Evolutionary conservation across 345 rosid species (phyloP), one percentile per base, ranked within the genome.

Genomic region (Limnanthes douglasii): DNA sequence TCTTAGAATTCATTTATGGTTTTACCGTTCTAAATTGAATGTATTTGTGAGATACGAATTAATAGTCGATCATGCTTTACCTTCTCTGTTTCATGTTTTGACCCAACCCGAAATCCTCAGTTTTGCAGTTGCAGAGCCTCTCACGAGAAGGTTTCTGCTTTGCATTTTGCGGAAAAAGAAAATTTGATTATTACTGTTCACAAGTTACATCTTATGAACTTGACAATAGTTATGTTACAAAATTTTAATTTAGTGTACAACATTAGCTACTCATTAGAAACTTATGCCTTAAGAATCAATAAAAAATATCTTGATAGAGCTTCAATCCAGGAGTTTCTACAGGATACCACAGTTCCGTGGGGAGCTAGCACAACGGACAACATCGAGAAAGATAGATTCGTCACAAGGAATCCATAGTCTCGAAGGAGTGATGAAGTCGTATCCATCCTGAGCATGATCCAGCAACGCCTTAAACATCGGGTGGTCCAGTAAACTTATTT

Each of bases 351-450:
- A 62, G 37, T 41, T 51, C 34, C 45, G 68, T 0, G 66, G 66
- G 15, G 69, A 64, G 56, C 60, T 32, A 11, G 74, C 73, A 13
- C 83, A 72, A 8, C 76, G 70, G 15, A 83, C 61, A n/a, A 76
- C 76, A 23, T 76, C 71, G 11, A 76, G 71, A 38, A 88, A 88
- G 4, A 68, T 63, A 55, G 34, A 56, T 60, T 69, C 95, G 11
- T 83, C 68, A 25, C 95, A 88, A 18, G 93, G 95, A 37, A 79
- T 76, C 64, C 83, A 62, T 32, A 79, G 86, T 58, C 57, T 83
- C 33, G 90, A 62, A 51, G 59, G 54, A 1, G 66, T 38, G 34
- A 42, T 61, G 57, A 75, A 78, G 34, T 64, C 85, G 37, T 71
- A 73, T 48, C 61, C 83, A 26, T 88, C 93, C 32, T 35, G 62